Conservation (phyloP, 2,329 filamentous ascomycete species). For the Westerdykella aurantiaca region DNA sequence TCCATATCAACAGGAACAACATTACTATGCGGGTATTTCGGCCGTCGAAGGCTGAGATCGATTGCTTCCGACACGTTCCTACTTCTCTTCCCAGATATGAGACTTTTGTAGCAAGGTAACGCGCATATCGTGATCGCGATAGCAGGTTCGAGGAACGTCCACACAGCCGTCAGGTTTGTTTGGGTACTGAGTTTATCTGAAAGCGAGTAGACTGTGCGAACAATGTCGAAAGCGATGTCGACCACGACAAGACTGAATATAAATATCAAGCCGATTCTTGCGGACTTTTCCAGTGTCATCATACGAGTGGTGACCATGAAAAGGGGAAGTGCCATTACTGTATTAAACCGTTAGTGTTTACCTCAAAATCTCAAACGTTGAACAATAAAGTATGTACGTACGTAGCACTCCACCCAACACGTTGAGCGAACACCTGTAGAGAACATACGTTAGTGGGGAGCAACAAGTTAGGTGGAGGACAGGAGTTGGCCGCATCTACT, state of each 20-base stretch:
- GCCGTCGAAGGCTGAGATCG: not conserved
- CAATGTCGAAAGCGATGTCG: slow-evolving; percentile 2
- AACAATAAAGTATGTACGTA: not conserved
- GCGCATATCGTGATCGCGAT: slow-evolving; percentile 11
- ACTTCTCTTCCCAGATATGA: not conserved
- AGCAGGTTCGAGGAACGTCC: slow-evolving; percentile 6
- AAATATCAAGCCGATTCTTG: slow-evolving; percentile 3
- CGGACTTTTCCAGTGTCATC: slow-evolving; percentile 3
- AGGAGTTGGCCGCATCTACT: too few relatives aligned
- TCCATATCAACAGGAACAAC: slow-evolving; percentile 1
- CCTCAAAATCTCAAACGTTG: not conserved
- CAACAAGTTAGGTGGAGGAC: too few relatives aligned
- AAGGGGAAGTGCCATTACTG: slow-evolving; percentile 2
- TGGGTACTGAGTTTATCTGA: not conserved
- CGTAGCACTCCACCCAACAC: slow-evolving; percentile 3
- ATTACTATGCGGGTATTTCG: not conserved
- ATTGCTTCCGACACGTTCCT: not conserved
- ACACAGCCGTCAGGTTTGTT: not conserved
- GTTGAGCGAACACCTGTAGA: slow-evolving; percentile 1
- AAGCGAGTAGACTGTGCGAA: slow-evolving; percentile 5
- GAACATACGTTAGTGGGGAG: not conserved
- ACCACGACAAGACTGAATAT: slow-evolving; percentile 7
- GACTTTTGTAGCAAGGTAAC: slow-evolving; percentile 5
- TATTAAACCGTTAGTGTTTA: not conserved
- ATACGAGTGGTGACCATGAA: slow-evolving; percentile 3